phyloP scores from a whole-genome alignment of 1,284 basidiomycete genomes.

The Heterobasidion parviporum region DNA sequence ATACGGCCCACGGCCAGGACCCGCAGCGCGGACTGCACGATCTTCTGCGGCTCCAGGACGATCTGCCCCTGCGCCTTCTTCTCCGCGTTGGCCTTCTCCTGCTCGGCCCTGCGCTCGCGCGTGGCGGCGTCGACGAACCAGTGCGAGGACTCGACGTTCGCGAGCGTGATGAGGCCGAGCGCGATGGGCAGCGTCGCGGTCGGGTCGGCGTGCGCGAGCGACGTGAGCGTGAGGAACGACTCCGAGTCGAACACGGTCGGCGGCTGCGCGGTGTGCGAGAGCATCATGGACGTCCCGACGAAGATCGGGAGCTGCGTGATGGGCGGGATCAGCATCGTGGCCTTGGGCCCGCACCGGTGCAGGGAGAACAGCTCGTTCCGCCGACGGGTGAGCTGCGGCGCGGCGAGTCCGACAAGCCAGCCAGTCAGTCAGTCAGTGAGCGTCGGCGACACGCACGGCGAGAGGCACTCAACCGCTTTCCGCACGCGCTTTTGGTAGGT shows the following conservation, averaged over 20 bases:
- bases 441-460: too few species aligned
- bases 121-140: conserved; percentile 59
- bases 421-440: background rate
- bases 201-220: conserved; percentile 62
- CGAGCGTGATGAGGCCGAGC: conserved; percentile 66
- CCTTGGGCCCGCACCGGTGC: conserved; percentile 49
- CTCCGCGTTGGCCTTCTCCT: conserved; percentile 33
- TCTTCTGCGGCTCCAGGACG: conserved; percentile 39
- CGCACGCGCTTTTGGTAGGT: conserved; percentile 38
- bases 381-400: conserved; percentile 41
- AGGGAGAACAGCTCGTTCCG: conserved; percentile 50
- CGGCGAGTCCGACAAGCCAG: background rate
- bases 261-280: conserved; percentile 47
- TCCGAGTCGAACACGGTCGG: conserved; percentile 67
- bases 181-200: conserved; percentile 63
- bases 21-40: conserved; percentile 57
- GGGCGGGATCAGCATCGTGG: conserved; percentile 56
- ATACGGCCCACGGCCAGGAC: conserved; percentile 65
- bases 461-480: conserved; percentile 10
- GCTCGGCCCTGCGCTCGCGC: conserved; percentile 39
- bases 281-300: conserved; percentile 50
- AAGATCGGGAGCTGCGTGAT: conserved; percentile 70
- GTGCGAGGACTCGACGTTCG: conserved; percentile 68
- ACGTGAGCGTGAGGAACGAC: conserved; percentile 64
- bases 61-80: conserved; percentile 28